Evolutionary conservation across 106 monocot species (phyloP).

Genomic region (Iris macrosiphon): DNA sequence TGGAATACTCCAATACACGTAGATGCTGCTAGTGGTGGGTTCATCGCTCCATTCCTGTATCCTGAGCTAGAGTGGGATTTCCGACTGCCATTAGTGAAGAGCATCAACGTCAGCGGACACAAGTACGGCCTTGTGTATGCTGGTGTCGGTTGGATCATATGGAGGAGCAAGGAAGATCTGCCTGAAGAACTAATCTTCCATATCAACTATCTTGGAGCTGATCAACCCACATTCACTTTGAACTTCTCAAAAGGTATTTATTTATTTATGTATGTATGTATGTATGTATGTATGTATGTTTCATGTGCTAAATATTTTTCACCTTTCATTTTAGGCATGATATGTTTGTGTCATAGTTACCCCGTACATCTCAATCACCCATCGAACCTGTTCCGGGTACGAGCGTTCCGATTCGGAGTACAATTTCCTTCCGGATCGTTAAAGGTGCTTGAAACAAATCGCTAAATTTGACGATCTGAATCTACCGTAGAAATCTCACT

Average conservation of each 20-base stretch:
- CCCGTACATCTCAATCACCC: too few species aligned
- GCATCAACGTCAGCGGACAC: constrained; percentile 88
- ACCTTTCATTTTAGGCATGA: too few species aligned
- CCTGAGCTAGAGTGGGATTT: constrained; percentile 87
- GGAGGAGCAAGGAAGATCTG: constrained; percentile 73
- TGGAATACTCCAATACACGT: constrained; percentile 75
- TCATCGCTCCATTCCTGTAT: constrained; percentile 69
- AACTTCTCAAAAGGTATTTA: constrained; percentile 78
- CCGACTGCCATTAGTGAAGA: constrained; percentile 62
- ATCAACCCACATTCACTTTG: constrained; percentile 82
- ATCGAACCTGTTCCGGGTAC: too few species aligned
- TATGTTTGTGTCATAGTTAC: too few species aligned
- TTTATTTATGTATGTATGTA: not conserved
- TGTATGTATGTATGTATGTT: too few species aligned
- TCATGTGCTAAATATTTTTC: too few species aligned
- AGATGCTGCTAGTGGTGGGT: constrained; percentile 79
- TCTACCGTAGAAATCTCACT: too few species aligned
- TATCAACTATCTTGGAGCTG: constrained; percentile 78
- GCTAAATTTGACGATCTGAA: too few species aligned
- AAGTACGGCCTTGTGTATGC: constrained; percentile 89
- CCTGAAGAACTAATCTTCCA: constrained; percentile 89
- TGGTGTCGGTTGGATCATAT: constrained; percentile 73
- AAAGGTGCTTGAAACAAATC: too few species aligned
- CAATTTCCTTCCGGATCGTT: too few species aligned
- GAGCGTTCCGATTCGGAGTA: too few species aligned